Evolutionary conservation across 345 rosid species (phyloP), one percentile per base, ranked within the genome.

Genomic region (Pistacia atlantica): DNA sequence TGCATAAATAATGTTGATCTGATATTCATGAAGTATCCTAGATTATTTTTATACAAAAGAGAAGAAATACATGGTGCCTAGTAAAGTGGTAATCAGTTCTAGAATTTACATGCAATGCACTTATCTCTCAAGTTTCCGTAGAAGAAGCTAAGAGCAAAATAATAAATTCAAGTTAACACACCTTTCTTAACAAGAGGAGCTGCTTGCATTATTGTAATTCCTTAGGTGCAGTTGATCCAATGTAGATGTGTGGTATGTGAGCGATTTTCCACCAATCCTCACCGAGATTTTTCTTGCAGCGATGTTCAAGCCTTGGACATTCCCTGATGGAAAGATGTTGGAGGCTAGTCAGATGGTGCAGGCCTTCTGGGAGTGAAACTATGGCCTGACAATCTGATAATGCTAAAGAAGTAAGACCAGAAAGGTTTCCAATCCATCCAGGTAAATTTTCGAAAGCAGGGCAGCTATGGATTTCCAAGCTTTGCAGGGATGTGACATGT

Each of bases 61-160:
- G 22, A 37, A 85, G 55, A 12, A 52, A 86, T 86, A 90, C 38
- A 89, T 83, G 31, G 78, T 76, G 60, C 80, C 75, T 4, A 38
- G 7, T 38, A 4, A 38, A 38, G 42, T 38, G 42, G 78, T 83
- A 49, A 82, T 81, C 97, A 38, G 7, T 38, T 38, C 42, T 38
- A 38, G 42, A 38, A 38, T 38, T 38, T 38, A 38, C 42, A 4
- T 38, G 42, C 42, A 38, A 6, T 38, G 42, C 42, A 38, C 42
- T 38, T 4, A 4, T 0, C 42, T 38, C 42, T 38, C 42, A 38
- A 38, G 42, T 38, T 4, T 38, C 25, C 0, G 42, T 38, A 38
- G 42, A 38, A 38, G 42, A 3, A 37, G 42, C 42, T 37, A 37
- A 37, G 42, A 1, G 3, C 42, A 2, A 37, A 38, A 4, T 4